These are phyloP conservation scores for Dioszegia hungarica DNA, from an alignment of 768 basidiomycete species.

Conservation along the genomic window DNA sequence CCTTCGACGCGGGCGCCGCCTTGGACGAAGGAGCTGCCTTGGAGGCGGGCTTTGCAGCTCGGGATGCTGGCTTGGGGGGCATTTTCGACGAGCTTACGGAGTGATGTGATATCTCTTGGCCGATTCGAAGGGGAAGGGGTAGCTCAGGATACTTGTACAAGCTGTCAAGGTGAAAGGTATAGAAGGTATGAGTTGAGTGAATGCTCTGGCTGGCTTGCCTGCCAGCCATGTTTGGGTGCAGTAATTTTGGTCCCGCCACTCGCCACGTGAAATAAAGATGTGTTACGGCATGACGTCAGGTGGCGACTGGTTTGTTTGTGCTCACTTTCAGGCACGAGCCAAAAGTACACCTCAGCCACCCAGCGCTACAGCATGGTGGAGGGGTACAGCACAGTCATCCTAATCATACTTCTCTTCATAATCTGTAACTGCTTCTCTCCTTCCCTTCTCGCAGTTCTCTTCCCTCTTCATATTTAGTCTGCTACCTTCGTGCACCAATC, in stretches of 20 bases:
- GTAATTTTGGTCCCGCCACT: background rate
- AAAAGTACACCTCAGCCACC: too few species aligned
- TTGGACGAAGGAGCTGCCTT: constrained; percentile 2
- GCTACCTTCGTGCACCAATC: background rate
- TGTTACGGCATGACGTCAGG: background rate
- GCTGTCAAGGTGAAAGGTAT: background rate
- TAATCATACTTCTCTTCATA: background rate
- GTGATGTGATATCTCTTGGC: background rate
- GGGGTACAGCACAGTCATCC: background rate
- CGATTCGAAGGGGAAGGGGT: too few species aligned
- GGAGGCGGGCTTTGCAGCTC: constrained; percentile 9
- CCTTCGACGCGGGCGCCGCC: background rate
- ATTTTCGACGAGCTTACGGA: background rate
- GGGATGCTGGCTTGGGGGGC: constrained; percentile 6
- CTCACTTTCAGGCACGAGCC: background rate
- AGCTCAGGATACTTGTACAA: too few species aligned
- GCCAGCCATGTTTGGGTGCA: too few species aligned
- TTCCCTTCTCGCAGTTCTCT: background rate
- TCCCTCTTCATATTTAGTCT: background rate
- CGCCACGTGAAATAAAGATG: too few species aligned
- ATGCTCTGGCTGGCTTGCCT: too few species aligned
- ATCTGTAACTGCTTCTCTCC: background rate
- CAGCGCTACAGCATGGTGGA: too few species aligned
- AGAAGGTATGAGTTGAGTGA: too few species aligned
- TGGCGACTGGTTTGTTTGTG: background rate